phyloP scores from a whole-genome alignment of 2,329 filamentous ascomycete species.

The Botrytis paeoniae region DNA sequence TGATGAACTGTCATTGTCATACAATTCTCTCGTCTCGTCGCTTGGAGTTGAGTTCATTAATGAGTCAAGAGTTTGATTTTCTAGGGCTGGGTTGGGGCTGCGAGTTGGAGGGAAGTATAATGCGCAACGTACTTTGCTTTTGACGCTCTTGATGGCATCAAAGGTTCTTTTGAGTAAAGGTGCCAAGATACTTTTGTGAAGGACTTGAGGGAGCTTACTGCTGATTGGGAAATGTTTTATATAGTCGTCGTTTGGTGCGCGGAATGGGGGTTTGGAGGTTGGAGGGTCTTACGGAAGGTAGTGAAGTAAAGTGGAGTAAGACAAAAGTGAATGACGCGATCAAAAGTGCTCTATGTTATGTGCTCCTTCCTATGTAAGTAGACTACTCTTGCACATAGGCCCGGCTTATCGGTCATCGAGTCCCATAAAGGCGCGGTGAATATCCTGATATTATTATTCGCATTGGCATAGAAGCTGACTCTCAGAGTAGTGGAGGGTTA shows the following conservation, averaged over 20 bases:
- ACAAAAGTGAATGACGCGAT: not conserved
- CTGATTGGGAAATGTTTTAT: not conserved
- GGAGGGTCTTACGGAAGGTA: not conserved
- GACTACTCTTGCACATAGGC: too few relatives aligned
- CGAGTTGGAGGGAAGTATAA: not conserved
- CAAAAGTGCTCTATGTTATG: not conserved
- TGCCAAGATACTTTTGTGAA: too few relatives aligned
- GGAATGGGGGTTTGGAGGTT: not conserved
- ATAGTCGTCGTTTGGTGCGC: not conserved
- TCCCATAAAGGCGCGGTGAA: not conserved
- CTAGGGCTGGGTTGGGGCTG: not conserved
- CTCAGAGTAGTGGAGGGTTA: not conserved
- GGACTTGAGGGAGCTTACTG: not conserved
- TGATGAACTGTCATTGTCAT: not conserved
- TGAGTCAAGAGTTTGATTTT: not conserved
- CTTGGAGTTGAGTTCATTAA: not conserved
- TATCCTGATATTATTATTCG: too few relatives aligned
- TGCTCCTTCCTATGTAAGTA: not conserved
- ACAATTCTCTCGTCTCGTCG: not conserved
- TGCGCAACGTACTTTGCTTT: not conserved
- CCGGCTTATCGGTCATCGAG: too few relatives aligned
- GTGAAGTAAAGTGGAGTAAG: not conserved
- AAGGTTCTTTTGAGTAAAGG: not conserved
- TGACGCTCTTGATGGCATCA: not conserved
- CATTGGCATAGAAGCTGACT: too few relatives aligned